Evolutionary conservation across 2,329 filamentous ascomycete genomes (phyloP).

Genomic region (Trichoderma arundinaceum): DNA sequence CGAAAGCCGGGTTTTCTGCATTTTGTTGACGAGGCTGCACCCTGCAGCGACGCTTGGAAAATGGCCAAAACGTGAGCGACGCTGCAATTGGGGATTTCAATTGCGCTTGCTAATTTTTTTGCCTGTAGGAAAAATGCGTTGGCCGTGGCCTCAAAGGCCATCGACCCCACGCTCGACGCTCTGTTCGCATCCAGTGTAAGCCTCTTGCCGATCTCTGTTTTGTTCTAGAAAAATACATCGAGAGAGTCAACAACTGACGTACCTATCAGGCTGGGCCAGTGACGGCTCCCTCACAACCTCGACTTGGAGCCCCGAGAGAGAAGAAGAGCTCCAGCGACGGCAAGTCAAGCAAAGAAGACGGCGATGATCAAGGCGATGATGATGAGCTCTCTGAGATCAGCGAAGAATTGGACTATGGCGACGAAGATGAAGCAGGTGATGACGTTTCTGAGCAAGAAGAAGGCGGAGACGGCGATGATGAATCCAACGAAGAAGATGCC

Average conservation of each 20-base stretch:
- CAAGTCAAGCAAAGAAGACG: slow-evolving; percentile 41
- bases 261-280: slow-evolving; percentile 58
- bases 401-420: slow-evolving; percentile 44
- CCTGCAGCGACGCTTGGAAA: not conserved
- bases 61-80: slow-evolving; percentile 39
- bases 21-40: not conserved
- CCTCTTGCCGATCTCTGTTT: slow-evolving; percentile 35
- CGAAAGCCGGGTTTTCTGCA: slow-evolving; percentile 2
- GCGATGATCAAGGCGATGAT: slow-evolving; percentile 42
- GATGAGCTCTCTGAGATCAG: slow-evolving; percentile 45
- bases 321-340: slow-evolving; percentile 37
- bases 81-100: slow-evolving; percentile 4
- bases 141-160: slow-evolving; percentile 56
- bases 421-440: slow-evolving; percentile 39
- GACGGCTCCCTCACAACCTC: slow-evolving; percentile 51
- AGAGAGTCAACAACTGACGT: slow-evolving; percentile 8
- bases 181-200: slow-evolving; percentile 76
- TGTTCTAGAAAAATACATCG: not conserved
- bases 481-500: slow-evolving; percentile 37
- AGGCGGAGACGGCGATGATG: slow-evolving; percentile 38
- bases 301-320: slow-evolving; percentile 50
- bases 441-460: slow-evolving; percentile 37
- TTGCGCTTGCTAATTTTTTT: slow-evolving; percentile 31
- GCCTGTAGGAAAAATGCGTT: slow-evolving; percentile 48
- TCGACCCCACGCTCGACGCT: slow-evolving; percentile 72